A percentile compares a stretch with the other conserved stretches of the same genome.
These are phyloP conservation scores for Candida buenavistaensis DNA, from an alignment of 1,139 yeast genomes.

Conservation along the genomic window DNA sequence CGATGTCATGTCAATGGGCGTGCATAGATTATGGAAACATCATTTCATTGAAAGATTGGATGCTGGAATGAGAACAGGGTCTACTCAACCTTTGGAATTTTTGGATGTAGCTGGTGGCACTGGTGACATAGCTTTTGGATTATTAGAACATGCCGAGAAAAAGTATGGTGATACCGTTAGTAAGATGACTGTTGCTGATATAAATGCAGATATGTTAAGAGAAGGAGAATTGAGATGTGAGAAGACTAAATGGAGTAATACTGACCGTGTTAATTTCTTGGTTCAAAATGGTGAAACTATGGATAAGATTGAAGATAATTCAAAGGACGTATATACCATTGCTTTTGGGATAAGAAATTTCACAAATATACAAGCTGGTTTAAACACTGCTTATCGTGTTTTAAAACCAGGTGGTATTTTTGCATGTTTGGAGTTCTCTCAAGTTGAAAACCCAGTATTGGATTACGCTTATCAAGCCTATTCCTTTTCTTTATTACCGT, in stretches of 20 bases:
- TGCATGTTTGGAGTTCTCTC: constrained; percentile 93
- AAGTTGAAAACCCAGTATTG: constrained; percentile 77
- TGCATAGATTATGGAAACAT: constrained; percentile 93
- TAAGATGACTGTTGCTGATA: constrained; percentile 90
- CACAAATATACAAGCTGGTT: constrained; percentile 90
- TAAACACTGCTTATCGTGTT: constrained; percentile 90
- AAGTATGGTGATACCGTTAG: constrained; percentile 74
- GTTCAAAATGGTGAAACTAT: constrained; percentile 93
- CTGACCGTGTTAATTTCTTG: constrained; percentile 68
- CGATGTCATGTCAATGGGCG: constrained; percentile 95
- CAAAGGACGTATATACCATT: constrained; percentile 93
- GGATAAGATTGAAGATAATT: constrained; percentile 79
- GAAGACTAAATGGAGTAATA: constrained; percentile 51
- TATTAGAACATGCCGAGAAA: constrained; percentile 84
- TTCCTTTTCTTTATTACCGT: constrained; percentile 83
- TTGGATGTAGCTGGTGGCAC: constrained; percentile 99
- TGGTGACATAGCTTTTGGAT: constrained; percentile 96
- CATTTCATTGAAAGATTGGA: constrained; percentile 86
- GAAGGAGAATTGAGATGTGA: constrained; percentile 84
- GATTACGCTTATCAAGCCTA: constrained; percentile 82
- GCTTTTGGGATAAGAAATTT: constrained; percentile 98
- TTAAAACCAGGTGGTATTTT: constrained; percentile 95
- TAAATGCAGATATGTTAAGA: constrained; percentile 90
- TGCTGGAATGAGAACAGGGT: constrained; percentile 92
- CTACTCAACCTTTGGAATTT: constrained; percentile 73